These are phyloP conservation scores for Phytophthora fragariaefolia DNA, from an alignment of 352 stramenopile genomes.

Conservation along the genomic window DNA sequence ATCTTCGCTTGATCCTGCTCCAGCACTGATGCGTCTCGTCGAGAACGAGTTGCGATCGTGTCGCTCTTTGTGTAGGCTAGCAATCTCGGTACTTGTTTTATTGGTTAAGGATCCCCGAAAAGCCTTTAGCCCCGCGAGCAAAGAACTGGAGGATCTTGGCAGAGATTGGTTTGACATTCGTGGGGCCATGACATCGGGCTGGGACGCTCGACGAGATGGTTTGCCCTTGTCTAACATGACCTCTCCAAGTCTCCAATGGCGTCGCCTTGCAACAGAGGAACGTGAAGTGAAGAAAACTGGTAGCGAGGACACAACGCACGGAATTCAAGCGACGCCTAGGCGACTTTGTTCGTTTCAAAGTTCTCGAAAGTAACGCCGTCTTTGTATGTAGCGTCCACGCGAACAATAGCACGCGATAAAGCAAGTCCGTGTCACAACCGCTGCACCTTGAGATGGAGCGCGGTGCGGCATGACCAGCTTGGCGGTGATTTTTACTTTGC, in stretches of 20 bases:
- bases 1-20: slow-evolving; percentile 9
- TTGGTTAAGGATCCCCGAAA: slow-evolving; percentile 22
- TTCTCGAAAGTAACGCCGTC: slow-evolving; percentile 27
- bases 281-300: slow-evolving; percentile 27
- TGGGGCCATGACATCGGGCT: slow-evolving; percentile 15
- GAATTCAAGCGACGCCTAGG: slow-evolving; percentile 15
- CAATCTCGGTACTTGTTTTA: slow-evolving; percentile 3
- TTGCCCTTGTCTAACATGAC: slow-evolving; percentile 40
- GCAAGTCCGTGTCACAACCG: slow-evolving; percentile 20
- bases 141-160: slow-evolving; percentile 34
- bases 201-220: slow-evolving; percentile 19
- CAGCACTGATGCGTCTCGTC: slow-evolving; percentile 25
- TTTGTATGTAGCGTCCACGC: slow-evolving; percentile 5
- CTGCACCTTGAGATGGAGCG: background rate
- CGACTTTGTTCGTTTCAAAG: slow-evolving; percentile 31
- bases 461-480: slow-evolving; percentile 10
- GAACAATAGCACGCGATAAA: slow-evolving; percentile 13
- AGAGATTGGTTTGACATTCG: slow-evolving; percentile 12
- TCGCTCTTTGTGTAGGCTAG: slow-evolving; percentile 13
- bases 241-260: slow-evolving; percentile 6
- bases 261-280: slow-evolving; percentile 20
- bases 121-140: slow-evolving; percentile 26
- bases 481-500: slow-evolving; percentile 6
- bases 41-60: slow-evolving; percentile 25
- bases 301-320: background rate